Percentiles rank a stretch among this genome's conserved stretches.
These are phyloP conservation scores for Sherardia arvensis DNA, from an alignment of 257 asterid genomes.

Conservation along the genomic window DNA sequence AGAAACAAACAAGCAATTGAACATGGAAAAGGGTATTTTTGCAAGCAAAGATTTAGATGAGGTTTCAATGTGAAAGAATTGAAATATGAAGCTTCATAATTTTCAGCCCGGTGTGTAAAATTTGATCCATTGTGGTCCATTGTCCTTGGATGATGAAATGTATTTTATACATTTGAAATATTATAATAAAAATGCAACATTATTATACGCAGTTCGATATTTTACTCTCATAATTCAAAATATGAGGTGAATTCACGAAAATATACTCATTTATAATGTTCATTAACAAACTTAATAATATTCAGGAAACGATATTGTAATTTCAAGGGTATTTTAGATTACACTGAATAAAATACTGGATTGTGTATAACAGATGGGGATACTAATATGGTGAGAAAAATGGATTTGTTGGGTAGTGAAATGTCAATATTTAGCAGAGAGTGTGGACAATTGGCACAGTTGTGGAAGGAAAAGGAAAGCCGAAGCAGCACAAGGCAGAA, in stretches of 20 bases:
- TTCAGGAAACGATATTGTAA: too few species aligned
- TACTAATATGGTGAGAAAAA: background rate
- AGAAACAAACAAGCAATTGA: background rate
- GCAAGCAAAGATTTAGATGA: background rate
- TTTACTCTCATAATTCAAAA: too few species aligned
- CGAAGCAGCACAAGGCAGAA: slow-evolving; percentile 9
- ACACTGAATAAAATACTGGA: too few species aligned
- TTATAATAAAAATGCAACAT: too few species aligned
- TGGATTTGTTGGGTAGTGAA: background rate
- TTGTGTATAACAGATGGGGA: too few species aligned
- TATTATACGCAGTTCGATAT: too few species aligned
- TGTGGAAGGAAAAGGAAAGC: slow-evolving; percentile 27
- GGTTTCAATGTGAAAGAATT: slow-evolving; percentile 5
- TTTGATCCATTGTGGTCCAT: slow-evolving; percentile 3
- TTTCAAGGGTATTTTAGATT: too few species aligned
- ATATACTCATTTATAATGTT: too few species aligned
- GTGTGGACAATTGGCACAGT: slow-evolving; percentile 15
- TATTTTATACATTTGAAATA: too few species aligned
- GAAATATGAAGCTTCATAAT: background rate
- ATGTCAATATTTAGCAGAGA: background rate
- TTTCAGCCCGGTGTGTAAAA: background rate
- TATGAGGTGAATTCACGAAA: too few species aligned
- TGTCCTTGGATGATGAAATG: background rate
- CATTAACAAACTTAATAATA: too few species aligned
- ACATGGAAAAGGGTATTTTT: slow-evolving; percentile 1